phyloP scores from a whole-genome alignment of 1,284 basidiomycete species.

The Fomitopsis pinicola region DNA sequence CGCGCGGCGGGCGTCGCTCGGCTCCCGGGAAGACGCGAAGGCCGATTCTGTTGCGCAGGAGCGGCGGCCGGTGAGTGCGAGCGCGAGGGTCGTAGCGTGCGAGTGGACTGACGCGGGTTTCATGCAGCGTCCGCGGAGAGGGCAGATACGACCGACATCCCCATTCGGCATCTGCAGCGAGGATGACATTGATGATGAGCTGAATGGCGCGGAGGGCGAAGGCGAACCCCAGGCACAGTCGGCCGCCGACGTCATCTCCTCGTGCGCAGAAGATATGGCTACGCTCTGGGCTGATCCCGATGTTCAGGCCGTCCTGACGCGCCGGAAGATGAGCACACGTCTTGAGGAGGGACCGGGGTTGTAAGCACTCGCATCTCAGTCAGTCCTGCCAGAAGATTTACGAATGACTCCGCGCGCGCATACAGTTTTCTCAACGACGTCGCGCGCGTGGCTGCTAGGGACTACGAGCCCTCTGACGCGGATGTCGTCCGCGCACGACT shows the following conservation, averaged over 20 bases:
- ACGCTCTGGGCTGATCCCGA: slow-evolving; percentile 59
- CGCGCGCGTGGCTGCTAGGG: slow-evolving; percentile 51
- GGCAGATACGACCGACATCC: slow-evolving; percentile 1
- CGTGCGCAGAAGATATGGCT: slow-evolving; percentile 59
- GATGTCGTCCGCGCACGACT: slow-evolving; percentile 70
- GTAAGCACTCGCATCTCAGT: slow-evolving; percentile 37
- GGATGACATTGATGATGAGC: not conserved
- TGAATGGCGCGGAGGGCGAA: not conserved
- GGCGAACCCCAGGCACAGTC: slow-evolving; percentile 31
- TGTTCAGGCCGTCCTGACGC: slow-evolving; percentile 49
- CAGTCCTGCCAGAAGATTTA: slow-evolving; percentile 16
- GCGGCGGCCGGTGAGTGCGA: not conserved
- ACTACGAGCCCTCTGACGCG: slow-evolving; percentile 63
- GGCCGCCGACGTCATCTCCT: slow-evolving; percentile 46
- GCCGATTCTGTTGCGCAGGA: not conserved
- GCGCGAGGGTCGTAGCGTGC: not conserved
- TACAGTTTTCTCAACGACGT: slow-evolving; percentile 54
- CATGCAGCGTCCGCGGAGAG: not conserved
- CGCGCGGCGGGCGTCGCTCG: slow-evolving; percentile 1
- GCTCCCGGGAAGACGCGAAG: slow-evolving; percentile 8
- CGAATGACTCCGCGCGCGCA: not conserved
- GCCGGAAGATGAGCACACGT: slow-evolving; percentile 38
- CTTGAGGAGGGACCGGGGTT: slow-evolving; percentile 68
- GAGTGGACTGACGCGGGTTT: not conserved
- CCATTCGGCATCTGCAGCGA: not conserved